Percentiles rank a stretch among this genome's conserved stretches.
Evolutionary conservation across 192 early-diverging fungal genomes (phyloP).

Genomic region (Backusella tarrabulga): DNA sequence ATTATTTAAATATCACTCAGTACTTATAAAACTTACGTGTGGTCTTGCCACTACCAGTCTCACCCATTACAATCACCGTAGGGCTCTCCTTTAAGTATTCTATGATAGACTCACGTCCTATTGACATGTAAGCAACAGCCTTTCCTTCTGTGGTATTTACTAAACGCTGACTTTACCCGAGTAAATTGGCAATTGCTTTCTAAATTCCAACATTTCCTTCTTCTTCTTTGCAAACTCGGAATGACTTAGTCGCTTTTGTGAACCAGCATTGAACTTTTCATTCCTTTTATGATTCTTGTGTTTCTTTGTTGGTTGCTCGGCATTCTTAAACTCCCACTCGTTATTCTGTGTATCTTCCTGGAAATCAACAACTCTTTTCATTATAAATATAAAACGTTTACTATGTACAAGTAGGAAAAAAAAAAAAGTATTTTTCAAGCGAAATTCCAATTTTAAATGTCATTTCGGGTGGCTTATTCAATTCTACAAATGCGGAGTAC

Average conservation of each 20-base stretch:
- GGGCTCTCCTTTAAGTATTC: slow-evolving; percentile 34
- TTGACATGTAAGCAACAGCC: neutral
- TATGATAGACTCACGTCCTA: slow-evolving; percentile 42
- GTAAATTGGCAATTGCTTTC: slow-evolving; percentile 53
- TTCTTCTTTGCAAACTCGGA: slow-evolving; percentile 12
- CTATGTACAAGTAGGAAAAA: neutral
- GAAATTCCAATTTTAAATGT: too few species aligned
- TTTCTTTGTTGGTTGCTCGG: neutral
- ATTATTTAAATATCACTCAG: neutral
- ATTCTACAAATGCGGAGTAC: too few species aligned
- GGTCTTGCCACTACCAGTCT: slow-evolving; percentile 81
- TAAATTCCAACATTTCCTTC: slow-evolving; percentile 25
- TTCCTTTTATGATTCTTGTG: neutral
- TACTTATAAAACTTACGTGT: slow-evolving; percentile 50
- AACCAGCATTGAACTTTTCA: slow-evolving; percentile 1
- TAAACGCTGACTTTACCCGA: slow-evolving; percentile 36
- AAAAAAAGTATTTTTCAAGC: neutral
- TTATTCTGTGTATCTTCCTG: slow-evolving; percentile 1
- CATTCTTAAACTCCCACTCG: slow-evolving; percentile 7
- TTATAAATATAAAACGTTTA: neutral
- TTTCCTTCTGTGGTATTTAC: neutral
- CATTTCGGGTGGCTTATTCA: too few species aligned
- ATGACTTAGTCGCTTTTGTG: slow-evolving; percentile 1
- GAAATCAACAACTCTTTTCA: slow-evolving; percentile 15
- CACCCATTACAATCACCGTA: slow-evolving; percentile 73